Base-by-base conservation (phyloP, 1,284 basidiomycete species). In the Rhodotorula glutinis region DNA sequence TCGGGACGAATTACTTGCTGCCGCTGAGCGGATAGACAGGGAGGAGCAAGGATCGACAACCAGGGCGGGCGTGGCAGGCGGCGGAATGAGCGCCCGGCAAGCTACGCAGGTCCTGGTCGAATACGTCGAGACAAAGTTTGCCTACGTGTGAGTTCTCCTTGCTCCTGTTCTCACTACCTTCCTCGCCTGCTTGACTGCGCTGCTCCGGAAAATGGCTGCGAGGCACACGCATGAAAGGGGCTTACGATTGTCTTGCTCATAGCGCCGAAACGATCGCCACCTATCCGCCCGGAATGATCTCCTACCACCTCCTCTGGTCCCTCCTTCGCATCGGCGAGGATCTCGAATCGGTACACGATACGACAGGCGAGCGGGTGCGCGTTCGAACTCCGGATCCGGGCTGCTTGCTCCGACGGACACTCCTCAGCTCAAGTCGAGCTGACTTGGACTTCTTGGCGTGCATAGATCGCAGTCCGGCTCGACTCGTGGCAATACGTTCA, bases 401-500 rank as follows among this genome's bases (percentile, higher is more conserved):
- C 2, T 4, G 21, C 29, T 21, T 19, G 9, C 33, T n/a, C 33
- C 23, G 30, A 25, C 10, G 47, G 13, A 25, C 11, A 49, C 9
- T 25, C 5, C 7, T 1, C 3, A 49, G 14, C 13, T 53, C 29
- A 33, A 30, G 1, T 33, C 17, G 52, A 8, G 9, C 29, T 33
- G 16, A 25, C 52, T 33, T 19, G 4, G 29, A 21, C 53, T 11
- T 29, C 1, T n/a, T 44, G 14, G 9, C 23, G n/a, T 33, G 43
- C 30, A 29, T n/a, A 66, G 64, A 46, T 66, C 29, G 64, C 59
- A 1, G 30, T 66, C 16, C 43, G 21, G 11, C 49, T 66, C 46
- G 60, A 66, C 25, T 23, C 54, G 25, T 66, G 64, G 64, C 29
- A 27, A 2, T 66, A 66, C 33, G 64, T 57, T 0, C 64, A 66